Conservation (phyloP, 176 grass and related monocot species). For the Aechmea fasciata region DNA sequence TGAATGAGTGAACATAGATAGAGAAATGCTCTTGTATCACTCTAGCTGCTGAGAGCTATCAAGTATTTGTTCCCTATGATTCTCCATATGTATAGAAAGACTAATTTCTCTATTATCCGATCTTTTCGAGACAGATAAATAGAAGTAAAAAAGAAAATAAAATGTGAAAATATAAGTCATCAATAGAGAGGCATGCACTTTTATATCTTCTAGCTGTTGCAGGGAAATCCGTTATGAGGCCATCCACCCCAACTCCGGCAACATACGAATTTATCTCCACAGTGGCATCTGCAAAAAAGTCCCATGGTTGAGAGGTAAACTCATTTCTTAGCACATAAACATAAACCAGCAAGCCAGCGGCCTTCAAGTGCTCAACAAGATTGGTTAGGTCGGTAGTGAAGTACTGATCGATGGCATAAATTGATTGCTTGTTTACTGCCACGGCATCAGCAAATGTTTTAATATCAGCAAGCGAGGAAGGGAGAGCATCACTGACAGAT, state of each 20-base stretch:
- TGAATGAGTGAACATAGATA: no score
- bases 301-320: constrained; percentile 45
- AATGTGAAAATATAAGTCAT: neutral
- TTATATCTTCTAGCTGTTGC: constrained; percentile 64
- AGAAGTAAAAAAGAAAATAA: neutral
- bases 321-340: constrained; percentile 53
- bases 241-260: constrained; percentile 28
- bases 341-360: constrained; percentile 50
- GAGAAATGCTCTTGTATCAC: no score
- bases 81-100: neutral
- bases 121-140: neutral
- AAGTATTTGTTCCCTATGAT: neutral
- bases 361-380: constrained; percentile 29
- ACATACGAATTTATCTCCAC: constrained; percentile 72
- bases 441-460: constrained; percentile 65
- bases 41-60: neutral
- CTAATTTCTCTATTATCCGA: neutral
- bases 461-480: constrained; percentile 34
- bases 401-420: constrained; percentile 1
- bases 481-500: constrained; percentile 33
- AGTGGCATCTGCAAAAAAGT: constrained; percentile 57
- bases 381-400: constrained; percentile 34
- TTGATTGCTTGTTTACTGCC: constrained; percentile 31
- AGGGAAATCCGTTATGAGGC: constrained; percentile 77
- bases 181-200: constrained; percentile 34